Evolutionary conservation across 441 rosid genomes (phyloP), one percentile per base, ranked within the genome.

Genomic region (Omphalea diandra): DNA sequence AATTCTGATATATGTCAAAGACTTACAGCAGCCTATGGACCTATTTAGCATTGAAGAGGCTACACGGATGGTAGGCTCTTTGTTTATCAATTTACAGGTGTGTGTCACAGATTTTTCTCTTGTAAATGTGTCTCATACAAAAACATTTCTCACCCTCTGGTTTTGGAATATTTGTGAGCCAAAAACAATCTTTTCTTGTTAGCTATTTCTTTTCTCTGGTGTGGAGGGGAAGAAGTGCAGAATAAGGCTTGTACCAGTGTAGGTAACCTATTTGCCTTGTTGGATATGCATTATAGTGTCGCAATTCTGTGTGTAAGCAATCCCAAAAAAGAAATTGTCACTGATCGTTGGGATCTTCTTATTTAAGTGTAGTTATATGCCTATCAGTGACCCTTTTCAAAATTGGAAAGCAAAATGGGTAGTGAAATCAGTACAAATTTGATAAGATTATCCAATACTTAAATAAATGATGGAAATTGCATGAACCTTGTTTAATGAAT

Each of bases 1-100:
- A 72, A 58, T 76, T 68, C 86, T 55, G 83, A 68, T 55, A 69
- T 75, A 22, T 81, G 73, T 43, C 87, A 82, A 64, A 82, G 86
- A 77, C 81, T 84, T 43, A 73, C 85, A 12, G 85, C 88, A 15
- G 69, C 84, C 0, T 84, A 80, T 77, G 89, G 87, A 70, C 78
- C 73, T 53, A 80, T 85, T 61, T 83, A 82, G 78, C 72, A 20
- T 50, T 50, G 32, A 43, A 68, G 60, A 20, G 47, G 63, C 46
- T 61, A 31, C 29, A 63, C 35, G 24, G 40, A 72, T 49, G n/a
- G 24, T 49, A 1, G 24, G 63, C 36, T 54, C 31, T 57, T 49
- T 67, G 29, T 69, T 73, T 60, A 68, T 57, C 63, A 55, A 66
- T 29, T 65, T 64, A 57, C 76, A 74, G 82, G 84, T 82, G 81